Conservation (phyloP, 2,329 filamentous ascomycete genomes). For the Pyricularia pennisetigena region DNA sequence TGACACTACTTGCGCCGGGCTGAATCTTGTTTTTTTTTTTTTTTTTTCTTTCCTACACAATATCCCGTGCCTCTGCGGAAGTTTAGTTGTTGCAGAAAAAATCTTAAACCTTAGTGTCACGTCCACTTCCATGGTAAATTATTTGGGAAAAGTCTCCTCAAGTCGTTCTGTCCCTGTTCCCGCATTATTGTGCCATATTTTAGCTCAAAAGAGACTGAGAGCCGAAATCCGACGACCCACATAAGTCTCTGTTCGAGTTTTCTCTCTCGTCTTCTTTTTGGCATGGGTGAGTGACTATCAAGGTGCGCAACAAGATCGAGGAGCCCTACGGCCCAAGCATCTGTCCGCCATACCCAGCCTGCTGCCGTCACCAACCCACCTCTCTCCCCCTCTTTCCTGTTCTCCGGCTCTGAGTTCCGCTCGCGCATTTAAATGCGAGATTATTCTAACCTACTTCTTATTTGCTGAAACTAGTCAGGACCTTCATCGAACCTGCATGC, state of each 20-base stretch:
- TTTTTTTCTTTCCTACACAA: background rate
- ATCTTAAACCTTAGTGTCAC: background rate
- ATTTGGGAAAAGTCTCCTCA: background rate
- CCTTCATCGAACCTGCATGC: background rate
- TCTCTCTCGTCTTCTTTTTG: background rate
- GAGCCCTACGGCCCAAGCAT: background rate
- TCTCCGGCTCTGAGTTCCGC: background rate
- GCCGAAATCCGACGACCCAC: background rate
- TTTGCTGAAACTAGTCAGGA: background rate
- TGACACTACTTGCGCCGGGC: background rate
- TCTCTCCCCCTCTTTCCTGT: background rate
- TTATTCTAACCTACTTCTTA: background rate
- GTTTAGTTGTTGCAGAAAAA: background rate
- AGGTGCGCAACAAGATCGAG: background rate
- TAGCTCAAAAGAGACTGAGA: background rate
- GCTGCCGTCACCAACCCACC: background rate
- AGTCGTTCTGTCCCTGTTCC: background rate
- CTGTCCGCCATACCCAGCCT: background rate
- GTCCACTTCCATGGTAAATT: background rate
- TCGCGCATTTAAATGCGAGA: background rate
- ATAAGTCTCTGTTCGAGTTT: background rate
- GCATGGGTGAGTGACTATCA: background rate
- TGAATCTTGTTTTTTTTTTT: too few species aligned
- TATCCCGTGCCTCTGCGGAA: background rate
- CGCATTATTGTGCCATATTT: background rate